Percentiles rank a stretch among this genome's conserved stretches.
phyloP scores from a whole-genome alignment of 371 early-diverging fungal genomes.

The Actinomortierella ambigua region DNA sequence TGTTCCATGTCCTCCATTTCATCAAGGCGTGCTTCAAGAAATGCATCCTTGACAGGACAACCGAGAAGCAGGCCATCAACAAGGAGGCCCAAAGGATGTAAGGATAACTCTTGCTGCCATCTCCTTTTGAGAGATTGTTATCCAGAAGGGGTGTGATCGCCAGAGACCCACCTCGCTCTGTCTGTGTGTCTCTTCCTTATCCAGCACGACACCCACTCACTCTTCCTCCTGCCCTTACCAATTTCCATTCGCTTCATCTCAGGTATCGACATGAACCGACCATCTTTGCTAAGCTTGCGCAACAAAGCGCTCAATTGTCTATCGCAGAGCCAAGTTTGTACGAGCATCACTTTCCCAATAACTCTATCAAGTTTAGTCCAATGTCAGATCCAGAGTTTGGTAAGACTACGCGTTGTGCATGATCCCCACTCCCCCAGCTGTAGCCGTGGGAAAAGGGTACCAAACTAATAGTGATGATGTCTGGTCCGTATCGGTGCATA shows the following conservation, averaged over 20 bases:
- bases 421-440: not conserved
- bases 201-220: too few relatives aligned
- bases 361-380: conserved; percentile 63
- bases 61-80: conserved; percentile 74
- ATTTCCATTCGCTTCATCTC: not conserved
- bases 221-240: not conserved
- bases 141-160: not conserved
- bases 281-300: conserved; percentile 75
- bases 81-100: conserved; percentile 77
- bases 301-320: conserved; percentile 82
- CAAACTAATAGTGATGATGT: not conserved
- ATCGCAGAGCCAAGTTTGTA: conserved; percentile 73
- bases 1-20: conserved; percentile 85
- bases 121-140: too few relatives aligned
- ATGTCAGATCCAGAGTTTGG: conserved; percentile 62
- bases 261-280: conserved; percentile 69
- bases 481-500: conserved; percentile 10
- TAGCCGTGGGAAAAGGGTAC: not conserved
- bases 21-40: conserved; percentile 85
- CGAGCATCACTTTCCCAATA: conserved; percentile 63
- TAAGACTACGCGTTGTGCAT: conserved; percentile 17
- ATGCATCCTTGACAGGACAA: conserved; percentile 69
- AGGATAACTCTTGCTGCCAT: conserved; percentile 9
- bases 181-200: not conserved
- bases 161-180: not conserved